A percentile compares a stretch with the other conserved stretches of the same genome.
Evolutionary conservation across 371 early-diverging fungal species (phyloP).

Genomic region (Mortierella sp.): DNA sequence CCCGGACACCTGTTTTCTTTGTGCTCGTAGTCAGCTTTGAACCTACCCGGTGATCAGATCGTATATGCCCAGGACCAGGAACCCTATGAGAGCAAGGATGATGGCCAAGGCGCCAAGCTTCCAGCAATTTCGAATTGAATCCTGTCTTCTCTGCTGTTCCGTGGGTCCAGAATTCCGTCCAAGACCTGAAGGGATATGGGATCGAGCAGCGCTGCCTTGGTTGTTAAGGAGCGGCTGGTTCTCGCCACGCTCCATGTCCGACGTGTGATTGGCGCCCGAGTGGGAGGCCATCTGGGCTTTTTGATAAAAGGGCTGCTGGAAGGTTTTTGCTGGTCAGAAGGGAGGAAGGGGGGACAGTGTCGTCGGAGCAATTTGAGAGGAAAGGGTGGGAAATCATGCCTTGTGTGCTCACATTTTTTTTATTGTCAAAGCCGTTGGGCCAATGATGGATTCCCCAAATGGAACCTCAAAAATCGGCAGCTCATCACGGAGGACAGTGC

Average conservation of each 20-base stretch:
- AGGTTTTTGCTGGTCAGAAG: too few relatives aligned
- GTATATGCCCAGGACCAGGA: constrained; percentile 13
- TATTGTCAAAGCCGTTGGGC: background rate
- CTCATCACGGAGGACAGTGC: too few relatives aligned
- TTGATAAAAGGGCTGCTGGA: background rate
- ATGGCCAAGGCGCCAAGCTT: constrained; percentile 25
- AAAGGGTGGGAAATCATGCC: background rate
- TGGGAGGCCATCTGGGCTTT: background rate
- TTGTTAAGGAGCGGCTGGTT: constrained; percentile 25
- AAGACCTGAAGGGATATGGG: constrained; percentile 33
- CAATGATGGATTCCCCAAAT: too few relatives aligned
- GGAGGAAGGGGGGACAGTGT: too few relatives aligned
- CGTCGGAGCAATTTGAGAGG: background rate
- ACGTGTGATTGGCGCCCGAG: constrained; percentile 2
- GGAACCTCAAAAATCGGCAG: too few relatives aligned
- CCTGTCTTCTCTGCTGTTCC: constrained; percentile 14
- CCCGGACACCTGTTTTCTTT: too few relatives aligned
- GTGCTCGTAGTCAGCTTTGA: too few relatives aligned
- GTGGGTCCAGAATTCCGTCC: constrained; percentile 7
- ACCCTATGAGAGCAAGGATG: constrained; percentile 17
- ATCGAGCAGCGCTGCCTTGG: constrained; percentile 15
- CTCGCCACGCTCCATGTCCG: constrained; percentile 42
- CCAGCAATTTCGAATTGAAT: constrained; percentile 25
- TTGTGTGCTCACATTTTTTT: background rate
- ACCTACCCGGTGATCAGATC: constrained; percentile 24